Percentiles rank a stretch among this genome's conserved stretches.
phyloP scores from a whole-genome alignment of 2,329 filamentous ascomycete species.

The Fusarium lateritium region DNA sequence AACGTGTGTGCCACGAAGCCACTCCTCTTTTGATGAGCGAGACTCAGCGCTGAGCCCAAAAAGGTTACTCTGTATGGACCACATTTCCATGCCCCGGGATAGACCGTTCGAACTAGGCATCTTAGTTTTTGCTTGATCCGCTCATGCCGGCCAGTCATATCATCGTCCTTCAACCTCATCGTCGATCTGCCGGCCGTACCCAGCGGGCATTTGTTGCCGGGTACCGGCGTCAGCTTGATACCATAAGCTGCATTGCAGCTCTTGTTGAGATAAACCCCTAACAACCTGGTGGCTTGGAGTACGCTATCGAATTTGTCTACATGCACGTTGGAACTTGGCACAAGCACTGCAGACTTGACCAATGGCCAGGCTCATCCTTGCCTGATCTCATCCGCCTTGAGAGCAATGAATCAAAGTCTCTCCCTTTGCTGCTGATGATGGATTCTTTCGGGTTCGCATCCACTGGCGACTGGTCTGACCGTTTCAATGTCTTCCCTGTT shows the following conservation, averaged over 20 bases:
- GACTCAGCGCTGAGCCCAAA: constrained; percentile 35
- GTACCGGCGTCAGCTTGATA: constrained; percentile 20
- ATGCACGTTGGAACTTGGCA: constrained; percentile 20
- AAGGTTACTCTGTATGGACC: constrained; percentile 25
- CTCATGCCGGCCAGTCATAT: constrained; percentile 24
- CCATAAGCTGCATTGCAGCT: constrained; percentile 14
- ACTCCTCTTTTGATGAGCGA: constrained; percentile 26
- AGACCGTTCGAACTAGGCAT: constrained; percentile 40
- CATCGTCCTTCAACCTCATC: constrained; percentile 34
- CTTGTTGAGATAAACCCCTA: constrained; percentile 5
- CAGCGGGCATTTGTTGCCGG: constrained; percentile 15
- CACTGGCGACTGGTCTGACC: constrained; percentile 1
- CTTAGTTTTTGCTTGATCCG: constrained; percentile 32
- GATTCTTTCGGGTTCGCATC: constrained; percentile 26
- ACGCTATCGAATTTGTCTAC: constrained; percentile 7
- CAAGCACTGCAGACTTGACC: constrained; percentile 5
- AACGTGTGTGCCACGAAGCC: constrained; percentile 36
- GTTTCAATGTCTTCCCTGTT: constrained; percentile 7
- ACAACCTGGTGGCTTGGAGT: constrained; percentile 24
- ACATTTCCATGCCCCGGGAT: constrained; percentile 29
- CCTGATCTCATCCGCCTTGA: constrained; percentile 1
- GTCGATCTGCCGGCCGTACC: constrained; percentile 41
- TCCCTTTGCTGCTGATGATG: constrained; percentile 23
- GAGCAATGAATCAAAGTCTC: constrained; percentile 25
- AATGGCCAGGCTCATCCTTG: constrained; percentile 19